phyloP scores from a whole-genome alignment of 306 rosid genomes.

The Pterocarpus santalinus region DNA sequence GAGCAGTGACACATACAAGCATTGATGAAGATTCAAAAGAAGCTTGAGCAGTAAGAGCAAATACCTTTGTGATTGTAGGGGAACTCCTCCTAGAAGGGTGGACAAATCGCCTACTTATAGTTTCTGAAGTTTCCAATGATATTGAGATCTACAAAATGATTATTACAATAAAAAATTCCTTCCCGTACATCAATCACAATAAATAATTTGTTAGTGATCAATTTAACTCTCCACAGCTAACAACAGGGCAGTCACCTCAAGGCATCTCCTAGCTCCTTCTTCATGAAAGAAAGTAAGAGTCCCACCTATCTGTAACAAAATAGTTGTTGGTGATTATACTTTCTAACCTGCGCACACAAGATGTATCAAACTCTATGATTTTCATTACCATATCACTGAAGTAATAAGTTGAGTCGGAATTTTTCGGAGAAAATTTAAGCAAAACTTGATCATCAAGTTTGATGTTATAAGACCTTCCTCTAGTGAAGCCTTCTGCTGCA shows the following conservation, averaged over 20 bases:
- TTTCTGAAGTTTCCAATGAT: conserved; percentile 93
- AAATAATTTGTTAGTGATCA: conserved; percentile 13
- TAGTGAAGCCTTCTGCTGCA: conserved; percentile 98
- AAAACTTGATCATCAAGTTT: conserved; percentile 88
- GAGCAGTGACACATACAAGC: neutral
- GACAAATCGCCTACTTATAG: conserved; percentile 75
- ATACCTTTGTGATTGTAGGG: conserved; percentile 94
- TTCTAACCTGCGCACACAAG: conserved; percentile 26
- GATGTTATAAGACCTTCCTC: conserved; percentile 98
- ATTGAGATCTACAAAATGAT: conserved; percentile 68
- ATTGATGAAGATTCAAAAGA: neutral
- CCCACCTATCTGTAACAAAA: conserved; percentile 84
- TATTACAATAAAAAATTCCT: conserved; percentile 29
- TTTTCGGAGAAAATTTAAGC: conserved; percentile 96
- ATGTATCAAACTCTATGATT: conserved; percentile 38
- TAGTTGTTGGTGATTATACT: conserved; percentile 32
- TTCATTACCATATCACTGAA: conserved; percentile 87
- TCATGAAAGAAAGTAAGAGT: conserved; percentile 94
- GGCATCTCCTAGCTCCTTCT: conserved; percentile 92
- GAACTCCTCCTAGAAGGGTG: conserved; percentile 95
- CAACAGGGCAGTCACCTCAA: conserved; percentile 75
- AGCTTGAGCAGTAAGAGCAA: conserved; percentile 23
- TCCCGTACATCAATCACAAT: conserved; percentile 39
- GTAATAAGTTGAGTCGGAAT: conserved; percentile 89
- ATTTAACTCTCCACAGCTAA: conserved; percentile 38